Evolutionary conservation across 306 rosid genomes (phyloP).

Genomic region (Lathyrus sativus): DNA sequence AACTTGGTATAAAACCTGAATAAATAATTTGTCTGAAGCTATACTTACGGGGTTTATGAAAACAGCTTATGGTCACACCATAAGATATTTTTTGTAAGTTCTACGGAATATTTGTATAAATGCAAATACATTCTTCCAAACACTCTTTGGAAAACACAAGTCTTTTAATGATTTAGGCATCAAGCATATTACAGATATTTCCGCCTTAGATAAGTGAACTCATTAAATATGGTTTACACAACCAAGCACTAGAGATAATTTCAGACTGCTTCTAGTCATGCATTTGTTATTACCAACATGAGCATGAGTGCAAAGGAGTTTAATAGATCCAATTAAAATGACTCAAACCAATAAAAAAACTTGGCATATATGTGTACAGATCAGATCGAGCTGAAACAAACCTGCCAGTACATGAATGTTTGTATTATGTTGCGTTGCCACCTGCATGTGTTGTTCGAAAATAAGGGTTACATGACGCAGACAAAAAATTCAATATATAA

Average conservation of each 20-base stretch:
- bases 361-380: background rate
- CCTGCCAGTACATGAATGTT: conserved; percentile 98
- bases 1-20: background rate
- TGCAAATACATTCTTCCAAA: background rate
- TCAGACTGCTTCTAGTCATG: background rate
- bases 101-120: background rate
- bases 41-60: background rate
- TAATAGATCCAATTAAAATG: conserved; percentile 8
- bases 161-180: background rate
- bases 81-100: background rate
- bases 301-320: conserved; percentile 4
- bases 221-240: background rate
- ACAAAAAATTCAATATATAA: conserved; percentile 15
- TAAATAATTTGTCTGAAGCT: background rate
- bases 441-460: conserved; percentile 48
- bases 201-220: background rate
- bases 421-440: conserved; percentile 92
- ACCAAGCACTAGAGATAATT: background rate
- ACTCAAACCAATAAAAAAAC: background rate
- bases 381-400: conserved; percentile 36
- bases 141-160: background rate
- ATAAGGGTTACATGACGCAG: conserved; percentile 24
- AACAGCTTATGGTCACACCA: background rate
- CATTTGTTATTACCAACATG: conserved; percentile 9
- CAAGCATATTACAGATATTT: background rate